These are phyloP conservation scores for Chytriomyces confervae DNA, from an alignment of 192 early-diverging fungal species.

Conservation along the genomic window DNA sequence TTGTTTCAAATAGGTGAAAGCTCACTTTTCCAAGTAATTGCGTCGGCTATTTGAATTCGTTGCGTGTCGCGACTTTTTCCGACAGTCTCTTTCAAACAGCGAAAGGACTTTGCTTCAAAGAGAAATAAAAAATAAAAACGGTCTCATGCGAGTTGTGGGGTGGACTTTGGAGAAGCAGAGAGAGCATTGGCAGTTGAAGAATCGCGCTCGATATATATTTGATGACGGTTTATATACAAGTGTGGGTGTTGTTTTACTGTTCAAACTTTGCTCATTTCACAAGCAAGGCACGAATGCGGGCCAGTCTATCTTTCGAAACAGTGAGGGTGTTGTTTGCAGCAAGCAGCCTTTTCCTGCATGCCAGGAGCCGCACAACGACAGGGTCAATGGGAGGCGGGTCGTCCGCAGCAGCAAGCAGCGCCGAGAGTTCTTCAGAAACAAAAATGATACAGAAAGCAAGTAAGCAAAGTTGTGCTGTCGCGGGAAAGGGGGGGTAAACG, in stretches of 20 bases:
- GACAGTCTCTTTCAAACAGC: too few relatives aligned
- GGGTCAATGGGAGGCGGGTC: constrained; percentile 32
- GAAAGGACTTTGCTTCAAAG: too few relatives aligned
- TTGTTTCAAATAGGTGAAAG: constrained; percentile 44
- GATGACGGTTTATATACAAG: too few relatives aligned
- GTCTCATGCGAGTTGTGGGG: too few relatives aligned
- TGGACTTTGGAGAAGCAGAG: too few relatives aligned
- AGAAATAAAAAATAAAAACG: too few relatives aligned
- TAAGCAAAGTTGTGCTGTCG: background rate
- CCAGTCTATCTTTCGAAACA: constrained; percentile 10
- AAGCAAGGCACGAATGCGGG: background rate
- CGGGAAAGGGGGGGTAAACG: background rate
- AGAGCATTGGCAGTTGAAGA: too few relatives aligned
- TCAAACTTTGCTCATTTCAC: background rate
- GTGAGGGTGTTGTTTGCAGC: constrained; percentile 15
- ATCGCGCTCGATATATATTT: too few relatives aligned
- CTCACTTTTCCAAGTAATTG: constrained; percentile 44
- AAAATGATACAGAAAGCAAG: background rate
- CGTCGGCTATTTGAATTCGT: background rate
- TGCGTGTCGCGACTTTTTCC: too few relatives aligned
- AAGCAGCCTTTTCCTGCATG: constrained; percentile 22
- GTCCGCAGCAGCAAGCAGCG: constrained; percentile 7
- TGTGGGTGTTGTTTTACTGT: too few relatives aligned
- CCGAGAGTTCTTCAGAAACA: constrained; percentile 11
- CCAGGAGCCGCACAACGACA: constrained; percentile 15